Evolutionary conservation across 1,284 basidiomycete genomes (phyloP), one percentile per base, ranked within the genome.

Genomic region (Boletus sp.): DNA sequence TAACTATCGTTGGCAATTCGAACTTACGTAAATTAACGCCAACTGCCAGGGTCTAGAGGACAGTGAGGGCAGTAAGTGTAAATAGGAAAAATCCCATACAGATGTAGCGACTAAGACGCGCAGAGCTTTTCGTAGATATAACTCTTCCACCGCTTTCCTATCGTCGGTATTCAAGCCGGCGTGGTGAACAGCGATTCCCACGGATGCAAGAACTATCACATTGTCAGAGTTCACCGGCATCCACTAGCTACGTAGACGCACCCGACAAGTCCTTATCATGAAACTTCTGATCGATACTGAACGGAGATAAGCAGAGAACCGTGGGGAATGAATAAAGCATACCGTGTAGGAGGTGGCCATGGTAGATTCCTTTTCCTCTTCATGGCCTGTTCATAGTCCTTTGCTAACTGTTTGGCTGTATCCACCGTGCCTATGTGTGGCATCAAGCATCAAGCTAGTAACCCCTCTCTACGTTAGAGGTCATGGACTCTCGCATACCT

Each of bases 101-200:
- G 88, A 91, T 33, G 89, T 91, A 4, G 88, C 83, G 39, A 91
- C 78, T 11, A 95, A 73, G 36, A 94, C 77, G 22, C 81, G 81
- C n/a, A 96, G 73, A 8, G 75, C 70, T 57, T 84, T 86, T 55
- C 81, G 82, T 22, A 88, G 64, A 66, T 86, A 96, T 4, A 91
- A 73, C 20, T 84, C 80, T 72, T 96, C 94, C 2, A 85, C 85
- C 1, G 79, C 69, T 57, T 81, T 81, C 46, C 92, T 83, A 64
- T 96, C 94, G 29, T 85, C 82, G 27, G 83, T 72, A n/a, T 77
- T 81, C 58, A 96, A 74, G 2, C 94, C 94, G 15, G 94, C 94
- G 65, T 96, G 93, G 67, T 96, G 94, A 9, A 92, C 83, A 9
- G 91, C 92, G 51, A 96, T 84, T 1, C 94, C 93, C 53, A 74